Base-by-base conservation (phyloP, 1,284 basidiomycete species). In the Hymenochaete sp. region DNA sequence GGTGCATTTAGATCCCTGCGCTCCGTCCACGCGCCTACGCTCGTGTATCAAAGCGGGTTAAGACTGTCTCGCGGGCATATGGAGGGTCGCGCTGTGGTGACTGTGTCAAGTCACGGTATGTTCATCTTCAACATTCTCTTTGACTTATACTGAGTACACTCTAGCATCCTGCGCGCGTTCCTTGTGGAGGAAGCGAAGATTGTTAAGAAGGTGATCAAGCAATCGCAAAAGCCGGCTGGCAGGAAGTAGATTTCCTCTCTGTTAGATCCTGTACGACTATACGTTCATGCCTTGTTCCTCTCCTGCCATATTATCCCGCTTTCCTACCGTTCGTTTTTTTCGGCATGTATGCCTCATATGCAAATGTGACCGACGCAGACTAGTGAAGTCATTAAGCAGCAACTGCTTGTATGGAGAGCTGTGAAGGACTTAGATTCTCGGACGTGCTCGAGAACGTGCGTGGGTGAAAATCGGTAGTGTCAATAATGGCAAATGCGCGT, bases 111-210 rank as follows among this genome's bases (percentile, higher is more conserved):
- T 84, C 86, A 55, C 82, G 90, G 90, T 93, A 58, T 48, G 81
- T 74, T 13, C 6, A 28, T n/a, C 28, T 10, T 28, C 22, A 35
- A 22, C 21, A 21, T 27, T 39, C 7, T 16, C 37, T 31, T 35
- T 29, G 40, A 42, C 19, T 40, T 35, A 22, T 18, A 27, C 14
- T 25, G 13, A 27, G 48, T 31, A 44, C 19, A 31, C 24, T 44
- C 28, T n/a, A 95, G 95, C 58, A 93, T 99, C 61, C 85, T 98
- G 61, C 90, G 96, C 52, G 93, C 96, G 54, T 99, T 98, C 83
- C 72, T 99, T 53, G 90, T 98, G 48, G 96, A 98, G 76, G 93
- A 98, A 76, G 95, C 95, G 41, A 98, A 98, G 79, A 98, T 99
- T 59, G 95, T 99, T 65, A 99, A 99, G 85, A 88, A 82, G 71